phyloP scores from a whole-genome alignment of 495 filamentous ascomycete species.

The Penicillium daleae region DNA sequence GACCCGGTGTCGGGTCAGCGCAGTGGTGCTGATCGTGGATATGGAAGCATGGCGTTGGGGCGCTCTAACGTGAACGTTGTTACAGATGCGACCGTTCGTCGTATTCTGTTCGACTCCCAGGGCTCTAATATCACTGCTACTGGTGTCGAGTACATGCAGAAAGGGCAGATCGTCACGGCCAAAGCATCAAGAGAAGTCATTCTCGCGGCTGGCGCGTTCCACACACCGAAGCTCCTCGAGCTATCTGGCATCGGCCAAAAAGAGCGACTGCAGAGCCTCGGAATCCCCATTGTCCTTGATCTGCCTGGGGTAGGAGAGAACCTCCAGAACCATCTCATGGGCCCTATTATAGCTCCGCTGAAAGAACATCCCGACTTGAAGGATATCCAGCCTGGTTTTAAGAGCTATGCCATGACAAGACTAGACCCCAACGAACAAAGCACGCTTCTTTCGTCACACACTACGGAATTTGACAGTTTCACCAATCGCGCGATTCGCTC shows the following conservation, averaged over 20 bases:
- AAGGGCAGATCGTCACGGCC: slow-evolving; percentile 21
- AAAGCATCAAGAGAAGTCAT: slow-evolving; percentile 50
- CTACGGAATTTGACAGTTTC: not conserved
- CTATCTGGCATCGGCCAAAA: slow-evolving; percentile 49
- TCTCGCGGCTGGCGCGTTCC: slow-evolving; percentile 53
- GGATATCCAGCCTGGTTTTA: slow-evolving; percentile 11
- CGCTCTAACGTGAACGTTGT: slow-evolving; percentile 52
- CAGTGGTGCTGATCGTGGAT: slow-evolving; percentile 26
- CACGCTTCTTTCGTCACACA: not conserved
- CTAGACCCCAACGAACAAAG: slow-evolving; percentile 16
- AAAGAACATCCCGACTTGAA: slow-evolving; percentile 7
- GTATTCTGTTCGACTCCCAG: slow-evolving; percentile 37
- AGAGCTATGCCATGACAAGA: slow-evolving; percentile 13
- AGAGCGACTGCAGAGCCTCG: slow-evolving; percentile 7
- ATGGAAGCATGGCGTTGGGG: slow-evolving; percentile 48
- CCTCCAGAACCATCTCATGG: slow-evolving; percentile 44
- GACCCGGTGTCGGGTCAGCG: slow-evolving; percentile 36
- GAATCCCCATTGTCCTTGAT: slow-evolving; percentile 38
- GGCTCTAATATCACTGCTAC: slow-evolving; percentile 21
- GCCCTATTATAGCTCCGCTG: slow-evolving; percentile 11
- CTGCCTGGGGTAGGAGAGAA: slow-evolving; percentile 47
- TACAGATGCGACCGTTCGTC: slow-evolving; percentile 48
- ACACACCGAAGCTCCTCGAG: slow-evolving; percentile 57
- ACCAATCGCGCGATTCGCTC: slow-evolving; percentile 8
- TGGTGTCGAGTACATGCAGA: slow-evolving; percentile 37